Evolutionary conservation across 192 early-diverging fungal genomes (phyloP), one percentile per base, ranked within the genome.

Genomic region (Gryganskiella cystojenkinii): DNA sequence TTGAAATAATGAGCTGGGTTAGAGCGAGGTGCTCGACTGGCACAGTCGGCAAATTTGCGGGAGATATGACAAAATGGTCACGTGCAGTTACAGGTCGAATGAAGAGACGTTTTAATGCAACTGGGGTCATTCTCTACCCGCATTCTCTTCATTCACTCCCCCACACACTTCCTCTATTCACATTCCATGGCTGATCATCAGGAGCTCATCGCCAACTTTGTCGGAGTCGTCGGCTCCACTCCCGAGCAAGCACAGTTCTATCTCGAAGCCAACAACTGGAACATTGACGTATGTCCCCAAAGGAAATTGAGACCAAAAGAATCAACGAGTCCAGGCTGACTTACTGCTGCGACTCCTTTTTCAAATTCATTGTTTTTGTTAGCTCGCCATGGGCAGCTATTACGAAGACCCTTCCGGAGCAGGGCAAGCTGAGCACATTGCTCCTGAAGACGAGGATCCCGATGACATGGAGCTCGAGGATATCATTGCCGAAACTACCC

Each of bases 211-310:
- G 79, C 75, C 22, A 69, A 86, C 52, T 92, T 91, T 84, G 80
- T 85, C 2, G 78, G 64, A 11, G 81, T 92, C 61, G 87, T 84
- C 31, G 78, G 81, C 2, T 81, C 84, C 53, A 71, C 84, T 14
- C 82, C 83, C 20, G 79, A 85, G 30, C 84, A 89, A 74, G 92
- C 92, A 13, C 72, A 82, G 31, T 94, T 94, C 74, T 93, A 87
- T 56, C 82, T 94, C 9, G 91, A 92, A 71, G 90, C 88, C 24
- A 88, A 86, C 81, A 89, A 91, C 55, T 94, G 94, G 94, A 86
- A 95, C 82, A 56, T 95, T 33, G 83, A 92, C 58, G 90, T 92
- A 89, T 61, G 43, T 80, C 14, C 17, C 27, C 17, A 6, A 10
- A 20, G 4, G 35, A 20, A 56, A 4, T 13, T 19, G 33, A 56